Conservation (phyloP, 2,329 filamentous ascomycete species). For the Ophiostoma sp. region DNA sequence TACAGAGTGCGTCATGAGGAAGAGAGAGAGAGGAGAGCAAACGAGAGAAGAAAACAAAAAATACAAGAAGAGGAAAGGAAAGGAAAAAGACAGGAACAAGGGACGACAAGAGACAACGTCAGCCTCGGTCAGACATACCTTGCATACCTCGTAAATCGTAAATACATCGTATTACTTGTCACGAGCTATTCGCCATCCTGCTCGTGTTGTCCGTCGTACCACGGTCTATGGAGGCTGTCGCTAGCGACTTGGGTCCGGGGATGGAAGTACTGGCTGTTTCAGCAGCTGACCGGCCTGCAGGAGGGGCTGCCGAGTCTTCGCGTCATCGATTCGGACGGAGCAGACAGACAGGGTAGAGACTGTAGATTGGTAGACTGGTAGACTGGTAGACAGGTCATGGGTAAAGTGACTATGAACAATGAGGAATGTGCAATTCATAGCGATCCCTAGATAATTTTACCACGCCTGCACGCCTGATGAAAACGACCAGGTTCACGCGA, state of each 20-base stretch:
- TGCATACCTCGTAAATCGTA: not conserved
- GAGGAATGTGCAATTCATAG: slow-evolving; percentile 6
- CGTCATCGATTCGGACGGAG: no score
- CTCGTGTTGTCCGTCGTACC: slow-evolving; percentile 7
- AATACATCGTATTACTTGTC: no score
- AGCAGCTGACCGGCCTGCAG: slow-evolving; percentile 1
- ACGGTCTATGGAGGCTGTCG: not conserved
- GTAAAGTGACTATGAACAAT: not conserved
- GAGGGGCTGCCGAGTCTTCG: not conserved
- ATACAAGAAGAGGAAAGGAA: not conserved
- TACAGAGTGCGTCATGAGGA: not conserved
- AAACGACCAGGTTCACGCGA: not conserved
- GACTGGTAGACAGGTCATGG: no score
- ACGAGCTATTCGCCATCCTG: not conserved
- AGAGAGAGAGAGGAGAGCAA: not conserved
- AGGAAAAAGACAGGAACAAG: not conserved
- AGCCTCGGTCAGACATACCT: not conserved
- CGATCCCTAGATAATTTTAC: not conserved
- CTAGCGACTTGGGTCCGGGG: slow-evolving; percentile 9
- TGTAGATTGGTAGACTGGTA: no score
- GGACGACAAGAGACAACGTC: no score
- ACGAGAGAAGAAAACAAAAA: not conserved
- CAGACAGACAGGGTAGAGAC: no score
- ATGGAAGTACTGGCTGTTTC: slow-evolving; percentile 9
- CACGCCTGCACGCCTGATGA: not conserved